Conservation (phyloP, 352 stramenopile species). For the Phytophthora pini region DNA sequence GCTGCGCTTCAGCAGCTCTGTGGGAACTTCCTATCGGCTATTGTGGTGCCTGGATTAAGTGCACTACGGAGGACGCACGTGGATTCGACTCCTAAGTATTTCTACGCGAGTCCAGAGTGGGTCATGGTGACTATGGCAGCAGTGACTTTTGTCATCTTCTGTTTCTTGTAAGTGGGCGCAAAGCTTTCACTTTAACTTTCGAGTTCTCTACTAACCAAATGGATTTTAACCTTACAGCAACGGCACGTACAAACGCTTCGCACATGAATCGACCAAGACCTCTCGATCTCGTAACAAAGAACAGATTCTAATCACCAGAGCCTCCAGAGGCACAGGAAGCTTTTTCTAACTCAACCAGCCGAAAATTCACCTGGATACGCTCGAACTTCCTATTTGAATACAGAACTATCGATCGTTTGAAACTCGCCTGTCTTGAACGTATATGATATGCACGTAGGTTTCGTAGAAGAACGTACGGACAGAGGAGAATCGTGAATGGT, state of each 20-base stretch:
- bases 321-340: conserved; percentile 20
- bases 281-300: conserved; percentile 11
- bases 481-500: background rate
- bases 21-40: conserved; percentile 76
- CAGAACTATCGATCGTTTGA: background rate
- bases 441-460: background rate
- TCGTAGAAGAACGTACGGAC: background rate
- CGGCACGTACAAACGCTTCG: conserved; percentile 63
- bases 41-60: conserved; percentile 62
- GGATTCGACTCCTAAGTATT: conserved; percentile 49
- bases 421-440: background rate
- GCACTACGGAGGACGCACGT: conserved; percentile 47
- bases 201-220: background rate
- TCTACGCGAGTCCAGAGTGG: conserved; percentile 67
- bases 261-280: conserved; percentile 33
- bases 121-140: conserved; percentile 55
- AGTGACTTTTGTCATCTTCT: conserved; percentile 56
- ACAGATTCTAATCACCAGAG: conserved; percentile 14
- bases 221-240: conserved; percentile 35
- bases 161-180: conserved; percentile 52
- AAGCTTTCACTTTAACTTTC: background rate
- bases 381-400: background rate
- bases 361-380: background rate
- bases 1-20: conserved; percentile 79
- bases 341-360: conserved; percentile 18